phyloP scores from a whole-genome alignment of 179 eudicot species.

The Beta lomatogona region DNA sequence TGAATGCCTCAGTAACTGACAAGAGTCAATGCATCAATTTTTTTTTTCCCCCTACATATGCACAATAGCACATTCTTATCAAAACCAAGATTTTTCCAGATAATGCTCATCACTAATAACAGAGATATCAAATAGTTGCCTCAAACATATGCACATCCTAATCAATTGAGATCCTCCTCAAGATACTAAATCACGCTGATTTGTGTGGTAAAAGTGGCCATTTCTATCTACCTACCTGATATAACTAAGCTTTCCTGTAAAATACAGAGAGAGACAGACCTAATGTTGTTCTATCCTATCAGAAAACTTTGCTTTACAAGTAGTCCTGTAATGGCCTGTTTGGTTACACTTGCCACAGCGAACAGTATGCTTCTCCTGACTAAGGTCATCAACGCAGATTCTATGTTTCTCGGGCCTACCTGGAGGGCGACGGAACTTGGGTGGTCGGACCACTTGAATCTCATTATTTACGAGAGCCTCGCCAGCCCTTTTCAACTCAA shows the following conservation, averaged over 20 bases:
- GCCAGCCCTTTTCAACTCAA: conserved; percentile 43
- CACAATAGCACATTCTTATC: background rate
- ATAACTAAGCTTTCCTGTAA: background rate
- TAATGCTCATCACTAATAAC: background rate
- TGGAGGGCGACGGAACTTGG: conserved; percentile 57
- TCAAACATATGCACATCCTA: background rate
- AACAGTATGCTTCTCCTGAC: conserved; percentile 56
- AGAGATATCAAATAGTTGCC: conserved; percentile 2
- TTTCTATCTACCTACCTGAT: no score
- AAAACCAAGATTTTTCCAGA: background rate
- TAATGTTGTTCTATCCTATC: conserved; percentile 28
- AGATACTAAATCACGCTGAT: background rate
- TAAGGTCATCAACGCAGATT: conserved; percentile 43
- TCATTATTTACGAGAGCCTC: conserved; percentile 35
- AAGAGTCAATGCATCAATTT: background rate
- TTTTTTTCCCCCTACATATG: background rate
- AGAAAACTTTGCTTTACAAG: conserved; percentile 48
- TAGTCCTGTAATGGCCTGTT: conserved; percentile 65
- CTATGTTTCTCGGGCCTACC: conserved; percentile 67
- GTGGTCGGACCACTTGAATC: conserved; percentile 47
- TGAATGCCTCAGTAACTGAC: background rate
- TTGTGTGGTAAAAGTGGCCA: background rate
- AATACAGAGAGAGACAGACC: conserved; percentile 6
- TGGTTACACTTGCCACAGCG: conserved; percentile 66
- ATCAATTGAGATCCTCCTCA: background rate